phyloP scores from a whole-genome alignment of 1,284 basidiomycete genomes.

The Sporisorium scitamineum region DNA sequence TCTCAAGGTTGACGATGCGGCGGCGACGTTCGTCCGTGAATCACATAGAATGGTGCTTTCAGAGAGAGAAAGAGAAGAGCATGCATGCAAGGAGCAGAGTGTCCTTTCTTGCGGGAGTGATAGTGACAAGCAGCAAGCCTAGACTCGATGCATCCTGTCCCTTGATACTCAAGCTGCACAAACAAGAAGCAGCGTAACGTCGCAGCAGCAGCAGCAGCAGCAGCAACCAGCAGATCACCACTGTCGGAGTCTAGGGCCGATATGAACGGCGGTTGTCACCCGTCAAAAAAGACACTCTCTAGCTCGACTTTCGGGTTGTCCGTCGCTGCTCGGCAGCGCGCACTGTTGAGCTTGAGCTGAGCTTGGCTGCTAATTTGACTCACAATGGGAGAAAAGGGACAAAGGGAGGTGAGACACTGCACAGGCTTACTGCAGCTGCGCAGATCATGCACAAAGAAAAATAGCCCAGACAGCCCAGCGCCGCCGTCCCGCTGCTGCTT shows the following conservation, averaged over 20 bases:
- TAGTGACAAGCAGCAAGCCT: background rate
- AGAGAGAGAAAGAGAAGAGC: background rate
- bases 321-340: background rate
- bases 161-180: background rate
- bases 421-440: too few relatives aligned
- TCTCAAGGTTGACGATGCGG: background rate
- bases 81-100: background rate
- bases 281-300: background rate
- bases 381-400: background rate
- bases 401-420: background rate
- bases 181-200: background rate
- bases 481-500: background rate
- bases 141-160: background rate
- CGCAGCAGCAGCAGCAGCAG: slow-evolving; percentile 1
- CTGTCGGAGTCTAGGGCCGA: slow-evolving; percentile 3
- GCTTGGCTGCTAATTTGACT: too few relatives aligned
- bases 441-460: background rate
- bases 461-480: background rate
- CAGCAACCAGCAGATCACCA: background rate
- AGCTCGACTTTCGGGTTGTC: background rate
- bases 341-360: background rate
- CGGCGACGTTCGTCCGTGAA: too few relatives aligned
- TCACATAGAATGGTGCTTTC: too few relatives aligned
- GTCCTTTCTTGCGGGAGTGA: too few relatives aligned
- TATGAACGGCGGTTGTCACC: background rate